Evolutionary conservation across 2,329 filamentous ascomycete genomes (phyloP).

Genomic region (Sclerotiophoma versabilis): DNA sequence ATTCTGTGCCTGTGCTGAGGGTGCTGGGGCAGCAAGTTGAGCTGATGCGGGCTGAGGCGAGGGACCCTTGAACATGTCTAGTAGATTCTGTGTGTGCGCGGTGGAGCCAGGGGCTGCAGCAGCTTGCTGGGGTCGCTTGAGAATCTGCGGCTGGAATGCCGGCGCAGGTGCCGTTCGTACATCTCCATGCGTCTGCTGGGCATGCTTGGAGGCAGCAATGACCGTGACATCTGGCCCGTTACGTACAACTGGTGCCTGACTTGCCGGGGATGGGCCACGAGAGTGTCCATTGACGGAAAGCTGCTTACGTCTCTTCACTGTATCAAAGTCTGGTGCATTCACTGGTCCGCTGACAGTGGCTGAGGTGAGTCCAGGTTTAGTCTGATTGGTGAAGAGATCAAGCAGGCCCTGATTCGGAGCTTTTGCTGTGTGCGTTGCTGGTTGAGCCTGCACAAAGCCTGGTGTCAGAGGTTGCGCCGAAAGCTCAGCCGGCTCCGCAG

Average conservation of each 20-base stretch:
- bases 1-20: constrained; percentile 29
- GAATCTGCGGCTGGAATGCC: constrained; percentile 46
- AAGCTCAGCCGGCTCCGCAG: constrained; percentile 53
- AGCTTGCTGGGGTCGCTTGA: constrained; percentile 44
- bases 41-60: constrained; percentile 15
- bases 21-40: neutral
- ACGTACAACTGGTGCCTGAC: constrained; percentile 19
- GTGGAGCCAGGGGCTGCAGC: constrained; percentile 21
- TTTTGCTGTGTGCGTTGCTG: constrained; percentile 25
- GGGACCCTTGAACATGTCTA: constrained; percentile 26
- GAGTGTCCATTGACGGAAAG: constrained; percentile 29
- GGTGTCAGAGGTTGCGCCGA: constrained; percentile 54
- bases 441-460: constrained; percentile 33
- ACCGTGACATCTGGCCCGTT: constrained; percentile 14
- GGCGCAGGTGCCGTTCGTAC: constrained; percentile 17
- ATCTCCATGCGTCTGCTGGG: constrained; percentile 13
- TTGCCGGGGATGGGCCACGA: constrained; percentile 39
- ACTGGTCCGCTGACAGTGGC: constrained; percentile 52
- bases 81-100: constrained; percentile 30
- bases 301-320: constrained; percentile 44
- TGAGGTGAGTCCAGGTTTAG: constrained; percentile 42
- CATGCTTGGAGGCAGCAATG: constrained; percentile 12
- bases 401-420: constrained; percentile 29
- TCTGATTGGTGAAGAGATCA: constrained; percentile 25
- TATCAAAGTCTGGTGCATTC: constrained; percentile 52